Conservation (phyloP, 2,329 filamentous ascomycete genomes). For the Elsinoe batatas region DNA sequence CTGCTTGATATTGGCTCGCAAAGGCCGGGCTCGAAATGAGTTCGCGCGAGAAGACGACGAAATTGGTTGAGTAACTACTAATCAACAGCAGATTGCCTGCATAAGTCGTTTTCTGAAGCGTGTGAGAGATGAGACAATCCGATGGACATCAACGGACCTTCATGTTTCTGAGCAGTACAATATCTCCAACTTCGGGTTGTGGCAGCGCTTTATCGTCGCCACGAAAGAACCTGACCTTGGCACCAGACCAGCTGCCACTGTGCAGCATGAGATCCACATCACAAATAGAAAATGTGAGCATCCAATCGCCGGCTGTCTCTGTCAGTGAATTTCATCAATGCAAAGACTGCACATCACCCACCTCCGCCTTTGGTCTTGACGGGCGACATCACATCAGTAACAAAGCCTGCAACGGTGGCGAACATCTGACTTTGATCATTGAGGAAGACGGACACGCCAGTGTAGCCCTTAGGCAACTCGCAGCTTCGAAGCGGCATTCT, state of each 20-base stretch:
- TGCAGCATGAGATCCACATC: conserved; percentile 23
- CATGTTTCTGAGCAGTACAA: conserved; percentile 49
- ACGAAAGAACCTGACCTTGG: conserved; percentile 53
- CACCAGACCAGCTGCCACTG: conserved; percentile 25
- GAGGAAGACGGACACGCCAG: background rate
- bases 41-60: background rate
- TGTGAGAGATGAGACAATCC: background rate
- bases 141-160: conserved; percentile 18
- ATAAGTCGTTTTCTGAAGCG: background rate
- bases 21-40: conserved; percentile 8
- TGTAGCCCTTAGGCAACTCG: conserved; percentile 1
- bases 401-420: conserved; percentile 59
- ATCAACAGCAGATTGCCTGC: background rate
- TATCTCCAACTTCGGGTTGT: conserved; percentile 44
- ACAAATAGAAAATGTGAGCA: conserved; percentile 30
- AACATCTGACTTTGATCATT: conserved; percentile 16
- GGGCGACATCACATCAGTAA: conserved; percentile 54
- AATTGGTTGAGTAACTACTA: background rate
- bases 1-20: background rate
- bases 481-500: background rate
- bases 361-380: conserved; percentile 44
- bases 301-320: conserved; percentile 16
- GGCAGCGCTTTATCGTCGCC: conserved; percentile 29
- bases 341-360: conserved; percentile 21
- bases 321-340: background rate